Evolutionary conservation across 305 asterid genomes (phyloP), one percentile per base, ranked within the genome.

Genomic region (Fraxinus ornus): DNA sequence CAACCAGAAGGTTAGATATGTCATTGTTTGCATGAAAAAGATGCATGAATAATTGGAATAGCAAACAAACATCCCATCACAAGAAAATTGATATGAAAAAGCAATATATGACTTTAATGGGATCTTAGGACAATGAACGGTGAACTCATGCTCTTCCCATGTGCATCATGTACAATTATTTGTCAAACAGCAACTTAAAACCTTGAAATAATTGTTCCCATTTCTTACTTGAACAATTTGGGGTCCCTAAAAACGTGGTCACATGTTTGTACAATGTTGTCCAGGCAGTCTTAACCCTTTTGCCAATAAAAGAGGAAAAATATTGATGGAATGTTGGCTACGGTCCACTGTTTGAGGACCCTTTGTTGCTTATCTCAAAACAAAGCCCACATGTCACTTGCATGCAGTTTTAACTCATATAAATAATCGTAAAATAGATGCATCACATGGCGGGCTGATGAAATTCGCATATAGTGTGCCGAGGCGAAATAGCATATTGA

Each of bases 101-200:
- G 24, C 30, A 60, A 44, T 64, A 68, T 28, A 74, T 15, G 79
- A 66, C 71, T 74, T 64, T 39, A 19, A 77, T 57, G 85, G 75
- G 79, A 76, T 68, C 75, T 71, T 71, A 77, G 83, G 85, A 80
- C 81, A 87, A 33, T 80, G 84, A 80, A 83, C 80, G 39, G 39
- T 37, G 44, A 37, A 37, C 44, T 81, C 80, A 81, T 72, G 81
- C 80, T 80, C 49, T 72, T 24, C 28, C 89, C 91, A 89, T 89
- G 91, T 89, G 91, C 88, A 79, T 13, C 82, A 80, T 83, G 88
- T 87, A 10, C 83, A 85, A 78, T 79, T 82, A 79, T 77, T 83
- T 81, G 84, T 73, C 75, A 64, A 33, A 81, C 84, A 84, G 68
- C 80, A 84, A 80, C 77, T 83, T 83, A 55, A 75, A 2, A 79